Evolutionary conservation across 306 rosid species (phyloP).

Genomic region (Canavalia ensiformis): DNA sequence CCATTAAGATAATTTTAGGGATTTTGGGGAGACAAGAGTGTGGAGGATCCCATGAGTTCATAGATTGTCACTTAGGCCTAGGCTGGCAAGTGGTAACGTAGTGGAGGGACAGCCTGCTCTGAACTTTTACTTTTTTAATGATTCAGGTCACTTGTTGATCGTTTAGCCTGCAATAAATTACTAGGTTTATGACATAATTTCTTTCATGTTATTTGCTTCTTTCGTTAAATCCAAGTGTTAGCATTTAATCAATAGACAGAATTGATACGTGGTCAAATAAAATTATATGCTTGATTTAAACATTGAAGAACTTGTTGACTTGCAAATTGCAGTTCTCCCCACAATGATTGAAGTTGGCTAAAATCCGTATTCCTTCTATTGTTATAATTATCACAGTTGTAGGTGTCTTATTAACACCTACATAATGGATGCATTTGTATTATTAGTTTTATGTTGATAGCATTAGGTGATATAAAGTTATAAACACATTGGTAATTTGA

Average conservation of each 20-base stretch:
- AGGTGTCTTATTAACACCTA: not conserved
- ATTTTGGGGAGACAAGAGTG: not conserved
- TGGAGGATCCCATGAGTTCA: not conserved
- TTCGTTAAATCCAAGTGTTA: not conserved
- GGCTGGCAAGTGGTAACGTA: not conserved
- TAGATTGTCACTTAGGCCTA: not conserved
- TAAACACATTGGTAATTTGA: not conserved
- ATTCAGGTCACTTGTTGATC: not conserved
- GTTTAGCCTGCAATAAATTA: not conserved
- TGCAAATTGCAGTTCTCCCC: conserved; percentile 1
- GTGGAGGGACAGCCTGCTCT: not conserved
- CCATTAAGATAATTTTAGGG: not conserved
- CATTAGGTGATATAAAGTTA: not conserved
- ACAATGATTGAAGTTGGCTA: conserved; percentile 1
- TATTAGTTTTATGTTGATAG: not conserved
- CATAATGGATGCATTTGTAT: not conserved
- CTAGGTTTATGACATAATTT: not conserved
- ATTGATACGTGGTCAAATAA: not conserved
- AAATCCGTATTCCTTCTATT: not conserved
- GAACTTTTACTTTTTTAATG: not conserved
- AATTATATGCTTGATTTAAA: not conserved
- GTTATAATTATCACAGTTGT: not conserved
- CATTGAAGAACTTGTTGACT: not conserved
- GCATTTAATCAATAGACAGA: not conserved
- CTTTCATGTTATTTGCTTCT: not conserved